phyloP scores from a whole-genome alignment of 2,329 filamentous ascomycete species.

The Pestalotiopsis sp. region DNA sequence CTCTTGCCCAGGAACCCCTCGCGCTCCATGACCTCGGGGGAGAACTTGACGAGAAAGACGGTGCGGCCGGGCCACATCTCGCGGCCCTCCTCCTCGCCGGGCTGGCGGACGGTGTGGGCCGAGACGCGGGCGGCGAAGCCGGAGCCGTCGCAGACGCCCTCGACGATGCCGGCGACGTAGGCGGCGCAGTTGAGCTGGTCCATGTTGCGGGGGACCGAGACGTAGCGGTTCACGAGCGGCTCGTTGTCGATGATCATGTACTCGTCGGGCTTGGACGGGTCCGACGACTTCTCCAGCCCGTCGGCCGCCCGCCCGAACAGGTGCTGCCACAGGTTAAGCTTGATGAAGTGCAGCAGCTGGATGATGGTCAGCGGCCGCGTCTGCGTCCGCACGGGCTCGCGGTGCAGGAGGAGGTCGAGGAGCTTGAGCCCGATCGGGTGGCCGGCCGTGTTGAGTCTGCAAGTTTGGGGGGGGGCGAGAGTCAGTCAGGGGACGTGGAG shows the following conservation, averaged over 20 bases:
- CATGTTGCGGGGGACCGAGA: conserved; percentile 94
- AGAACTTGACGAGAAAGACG: conserved; percentile 93
- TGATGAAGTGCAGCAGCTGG: conserved; percentile 91
- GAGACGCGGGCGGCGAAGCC: conserved; percentile 88
- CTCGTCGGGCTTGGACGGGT: conserved; percentile 83
- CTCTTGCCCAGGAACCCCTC: conserved; percentile 77
- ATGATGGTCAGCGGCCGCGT: conserved; percentile 86
- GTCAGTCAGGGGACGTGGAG: not conserved
- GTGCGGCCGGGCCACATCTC: conserved; percentile 97
- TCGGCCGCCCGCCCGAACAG: conserved; percentile 91
- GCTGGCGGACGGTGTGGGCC: conserved; percentile 74
- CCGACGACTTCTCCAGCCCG: conserved; percentile 84
- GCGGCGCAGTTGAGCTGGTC: conserved; percentile 95
- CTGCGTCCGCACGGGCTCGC: conserved; percentile 70
- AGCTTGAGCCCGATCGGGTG: conserved; percentile 93
- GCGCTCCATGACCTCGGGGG: conserved; percentile 86
- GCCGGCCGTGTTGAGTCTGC: conserved; percentile 86
- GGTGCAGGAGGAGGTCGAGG: conserved; percentile 91
- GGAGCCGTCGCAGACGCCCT: conserved; percentile 92
- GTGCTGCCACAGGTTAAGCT: conserved; percentile 87
- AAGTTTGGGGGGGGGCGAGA: not conserved
- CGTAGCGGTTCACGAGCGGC: conserved; percentile 91
- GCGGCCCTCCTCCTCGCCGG: conserved; percentile 40
- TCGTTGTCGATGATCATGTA: conserved; percentile 99
- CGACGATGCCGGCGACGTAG: conserved; percentile 91